Percentiles rank a stretch among this genome's conserved stretches.
Conservation (phyloP, 139 green algal species). For the Spirogloea muscicola region DNA sequence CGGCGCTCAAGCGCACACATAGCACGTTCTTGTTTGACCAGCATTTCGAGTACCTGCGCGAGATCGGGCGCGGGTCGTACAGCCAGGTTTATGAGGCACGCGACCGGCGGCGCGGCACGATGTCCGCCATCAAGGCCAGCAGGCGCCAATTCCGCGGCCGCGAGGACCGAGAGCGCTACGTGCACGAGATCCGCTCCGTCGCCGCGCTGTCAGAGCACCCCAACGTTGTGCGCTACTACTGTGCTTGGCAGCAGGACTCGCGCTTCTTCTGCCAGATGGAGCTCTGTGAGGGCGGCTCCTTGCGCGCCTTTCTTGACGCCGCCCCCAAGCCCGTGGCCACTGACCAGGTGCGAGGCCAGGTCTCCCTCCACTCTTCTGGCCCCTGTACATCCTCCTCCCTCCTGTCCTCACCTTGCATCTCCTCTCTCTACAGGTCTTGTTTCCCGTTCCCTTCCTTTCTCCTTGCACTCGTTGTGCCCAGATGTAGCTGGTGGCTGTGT, state of each 20-base stretch:
- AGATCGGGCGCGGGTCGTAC: slow-evolving; percentile 58
- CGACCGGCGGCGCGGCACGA: slow-evolving; percentile 49
- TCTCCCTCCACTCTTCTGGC: no score
- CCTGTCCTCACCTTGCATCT: no score
- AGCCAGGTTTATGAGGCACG: slow-evolving; percentile 63
- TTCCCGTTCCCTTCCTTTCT: no score
- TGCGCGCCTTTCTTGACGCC: slow-evolving; percentile 58
- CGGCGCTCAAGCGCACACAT: slow-evolving; percentile 57
- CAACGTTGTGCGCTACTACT: slow-evolving; percentile 70
- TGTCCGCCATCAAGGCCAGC: slow-evolving; percentile 60
- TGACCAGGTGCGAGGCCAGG: slow-evolving; percentile 40
- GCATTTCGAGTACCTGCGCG: slow-evolving; percentile 67
- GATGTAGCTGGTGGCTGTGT: no score
- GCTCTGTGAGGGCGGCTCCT: slow-evolving; percentile 49
- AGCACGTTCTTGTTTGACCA: slow-evolving; percentile 66
- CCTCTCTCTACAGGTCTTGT: no score
- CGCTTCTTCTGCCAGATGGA: slow-evolving; percentile 76
- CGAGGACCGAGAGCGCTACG: slow-evolving; percentile 44
- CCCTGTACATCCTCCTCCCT: no score
- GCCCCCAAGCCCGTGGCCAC: slow-evolving; percentile 8
- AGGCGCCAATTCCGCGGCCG: slow-evolving; percentile 37
- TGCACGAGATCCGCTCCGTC: slow-evolving; percentile 68
- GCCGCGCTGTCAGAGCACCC: slow-evolving; percentile 58
- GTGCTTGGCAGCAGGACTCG: slow-evolving; percentile 73
- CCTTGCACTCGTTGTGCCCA: no score